phyloP scores from a whole-genome alignment of 768 basidiomycete genomes.

The Boletus edulis region DNA sequence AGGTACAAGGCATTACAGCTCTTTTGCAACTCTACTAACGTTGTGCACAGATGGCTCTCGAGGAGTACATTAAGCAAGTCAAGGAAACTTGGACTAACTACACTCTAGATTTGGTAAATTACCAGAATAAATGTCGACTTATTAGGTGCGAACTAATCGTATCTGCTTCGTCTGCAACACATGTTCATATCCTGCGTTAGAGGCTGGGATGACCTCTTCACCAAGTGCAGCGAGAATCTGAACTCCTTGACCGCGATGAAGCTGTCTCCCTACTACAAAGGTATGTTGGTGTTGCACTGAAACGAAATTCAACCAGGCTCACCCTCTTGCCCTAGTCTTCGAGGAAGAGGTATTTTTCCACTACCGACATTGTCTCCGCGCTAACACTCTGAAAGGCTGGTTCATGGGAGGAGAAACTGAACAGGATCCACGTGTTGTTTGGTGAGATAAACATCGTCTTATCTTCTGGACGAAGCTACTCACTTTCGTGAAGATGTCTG shows the following conservation, averaged over 20 bases:
- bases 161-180: neutral
- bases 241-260: slow-evolving; percentile 98
- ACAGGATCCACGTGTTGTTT: slow-evolving; percentile 94
- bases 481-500: slow-evolving; percentile 69
- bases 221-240: slow-evolving; percentile 94
- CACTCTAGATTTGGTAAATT: slow-evolving; percentile 93
- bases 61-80: slow-evolving; percentile 95
- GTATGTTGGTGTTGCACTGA: slow-evolving; percentile 34
- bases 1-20: slow-evolving; percentile 46
- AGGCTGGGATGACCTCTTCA: slow-evolving; percentile 97
- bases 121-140: slow-evolving; percentile 97
- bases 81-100: slow-evolving; percentile 97
- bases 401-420: slow-evolving; percentile 96
- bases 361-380: neutral
- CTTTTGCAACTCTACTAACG: slow-evolving; percentile 7
- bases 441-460: slow-evolving; percentile 46
- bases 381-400: slow-evolving; percentile 51
- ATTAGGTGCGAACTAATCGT: slow-evolving; percentile 56
- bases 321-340: slow-evolving; percentile 52
- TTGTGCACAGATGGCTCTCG: slow-evolving; percentile 77
- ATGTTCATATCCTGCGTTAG: slow-evolving; percentile 37
- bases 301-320: neutral
- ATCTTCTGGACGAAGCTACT: neutral
- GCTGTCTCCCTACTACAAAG: slow-evolving; percentile 97
- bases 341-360: slow-evolving; percentile 70